A percentile compares a stretch with the other conserved stretches of the same genome.
phyloP scores from a whole-genome alignment of 1,284 basidiomycete genomes.

The Chalciporus sp. region DNA sequence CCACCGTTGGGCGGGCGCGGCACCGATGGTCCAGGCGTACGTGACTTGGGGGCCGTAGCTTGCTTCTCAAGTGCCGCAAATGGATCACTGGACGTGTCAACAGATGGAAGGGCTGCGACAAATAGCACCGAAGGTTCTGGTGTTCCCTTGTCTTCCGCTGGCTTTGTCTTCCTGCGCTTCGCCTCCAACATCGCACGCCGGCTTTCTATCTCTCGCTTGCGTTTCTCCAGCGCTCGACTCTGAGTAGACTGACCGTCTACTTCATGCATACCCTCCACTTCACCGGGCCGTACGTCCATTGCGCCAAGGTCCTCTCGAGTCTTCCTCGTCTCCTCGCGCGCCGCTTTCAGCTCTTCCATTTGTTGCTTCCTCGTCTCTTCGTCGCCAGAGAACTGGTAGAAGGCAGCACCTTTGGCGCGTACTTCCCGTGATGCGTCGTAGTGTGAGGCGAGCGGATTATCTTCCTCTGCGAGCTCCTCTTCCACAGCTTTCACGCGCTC shows the following conservation, averaged over 20 bases:
- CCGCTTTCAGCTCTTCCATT: conserved; percentile 75
- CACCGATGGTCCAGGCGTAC: conserved; percentile 3
- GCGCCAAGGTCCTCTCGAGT: conserved; percentile 63
- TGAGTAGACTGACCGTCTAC: conserved; percentile 30
- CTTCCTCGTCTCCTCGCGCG: conserved; percentile 72
- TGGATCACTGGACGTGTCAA: conserved; percentile 40
- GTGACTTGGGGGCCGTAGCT: conserved; percentile 16
- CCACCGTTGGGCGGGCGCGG: conserved; percentile 27
- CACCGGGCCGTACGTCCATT: conserved; percentile 59
- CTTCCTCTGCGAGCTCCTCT: conserved; percentile 72
- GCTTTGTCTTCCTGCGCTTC: conserved; percentile 69
- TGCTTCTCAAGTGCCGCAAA: conserved; percentile 53
- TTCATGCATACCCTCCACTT: conserved; percentile 65
- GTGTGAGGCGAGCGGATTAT: conserved; percentile 72
- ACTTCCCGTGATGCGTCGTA: conserved; percentile 85
- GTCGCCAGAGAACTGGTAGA: conserved; percentile 87
- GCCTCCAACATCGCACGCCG: conserved; percentile 76
- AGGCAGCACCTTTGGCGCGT: conserved; percentile 86
- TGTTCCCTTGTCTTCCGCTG: conserved; percentile 11
- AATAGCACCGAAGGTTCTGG: conserved; percentile 4
- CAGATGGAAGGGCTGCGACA: neutral
- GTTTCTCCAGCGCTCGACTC: conserved; percentile 74
- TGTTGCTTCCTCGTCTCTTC: conserved; percentile 73
- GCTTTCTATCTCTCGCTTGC: conserved; percentile 80
- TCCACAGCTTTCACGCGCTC: conserved; percentile 79